These are phyloP conservation scores for Leccinum barrowsii DNA, from an alignment of 768 basidiomycete genomes.

Conservation along the genomic window DNA sequence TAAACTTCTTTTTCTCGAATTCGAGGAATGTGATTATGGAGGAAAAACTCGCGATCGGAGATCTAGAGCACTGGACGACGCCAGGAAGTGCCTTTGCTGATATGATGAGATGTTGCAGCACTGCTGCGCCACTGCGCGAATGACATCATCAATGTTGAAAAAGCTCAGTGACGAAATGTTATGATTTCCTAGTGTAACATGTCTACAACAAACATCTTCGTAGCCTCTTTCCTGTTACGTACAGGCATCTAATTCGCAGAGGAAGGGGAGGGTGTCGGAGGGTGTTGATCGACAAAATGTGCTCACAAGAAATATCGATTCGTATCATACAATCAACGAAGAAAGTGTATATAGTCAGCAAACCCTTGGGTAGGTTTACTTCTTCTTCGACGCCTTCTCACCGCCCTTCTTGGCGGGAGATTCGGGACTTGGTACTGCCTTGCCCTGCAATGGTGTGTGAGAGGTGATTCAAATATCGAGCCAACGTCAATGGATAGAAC, in stretches of 20 bases:
- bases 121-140: background rate
- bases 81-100: background rate
- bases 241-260: background rate
- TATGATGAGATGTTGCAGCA: background rate
- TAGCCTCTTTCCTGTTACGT: background rate
- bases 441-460: conserved; percentile 14
- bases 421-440: conserved; percentile 20
- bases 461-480: background rate
- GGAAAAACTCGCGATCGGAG: background rate
- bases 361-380: conserved; percentile 12
- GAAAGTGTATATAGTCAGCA: background rate
- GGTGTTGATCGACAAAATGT: background rate
- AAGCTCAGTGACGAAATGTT: background rate
- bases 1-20: background rate
- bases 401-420: conserved; percentile 29
- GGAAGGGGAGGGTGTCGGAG: background rate
- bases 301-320: conserved; percentile 1
- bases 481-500: background rate
- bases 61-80: background rate
- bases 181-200: background rate
- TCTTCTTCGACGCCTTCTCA: conserved; percentile 29
- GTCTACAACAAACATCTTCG: conserved; percentile 5
- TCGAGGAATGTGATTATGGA: background rate
- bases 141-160: background rate
- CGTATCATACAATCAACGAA: conserved; percentile 2